These are phyloP conservation scores for Penicillium robsamsonii DNA, from an alignment of 495 filamentous ascomycete species.

Conservation along the genomic window DNA sequence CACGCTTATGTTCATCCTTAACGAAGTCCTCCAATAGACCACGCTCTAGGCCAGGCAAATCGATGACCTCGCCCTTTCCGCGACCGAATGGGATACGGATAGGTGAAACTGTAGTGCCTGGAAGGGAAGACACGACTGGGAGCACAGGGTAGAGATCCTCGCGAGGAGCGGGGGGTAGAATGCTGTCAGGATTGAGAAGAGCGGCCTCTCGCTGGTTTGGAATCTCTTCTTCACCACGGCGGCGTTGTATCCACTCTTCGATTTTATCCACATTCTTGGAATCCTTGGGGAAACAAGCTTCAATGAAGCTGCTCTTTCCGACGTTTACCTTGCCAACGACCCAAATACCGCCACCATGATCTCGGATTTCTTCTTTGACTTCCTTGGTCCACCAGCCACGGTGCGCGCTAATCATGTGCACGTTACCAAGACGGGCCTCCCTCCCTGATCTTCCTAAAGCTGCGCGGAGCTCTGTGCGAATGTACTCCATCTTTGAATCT, in stretches of 20 bases:
- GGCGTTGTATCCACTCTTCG: constrained; percentile 33
- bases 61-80: constrained; percentile 87
- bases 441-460: constrained; percentile 60
- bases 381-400: constrained; percentile 84
- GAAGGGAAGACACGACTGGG: constrained; percentile 79
- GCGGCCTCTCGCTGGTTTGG: constrained; percentile 15
- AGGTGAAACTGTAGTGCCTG: constrained; percentile 91
- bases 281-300: constrained; percentile 81
- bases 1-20: constrained; percentile 54
- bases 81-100: constrained; percentile 86
- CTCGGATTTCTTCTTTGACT: constrained; percentile 78
- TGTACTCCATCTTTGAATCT: constrained; percentile 76
- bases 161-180: constrained; percentile 71
- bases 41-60: constrained; percentile 82
- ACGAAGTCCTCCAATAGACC: constrained; percentile 68
- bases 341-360: constrained; percentile 85
- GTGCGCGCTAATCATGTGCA: constrained; percentile 79
- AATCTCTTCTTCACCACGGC: constrained; percentile 22
- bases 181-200: constrained; percentile 31
- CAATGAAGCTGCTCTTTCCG: constrained; percentile 89
- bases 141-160: constrained; percentile 75
- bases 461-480: constrained; percentile 69
- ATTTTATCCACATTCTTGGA: constrained; percentile 49
- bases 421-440: constrained; percentile 73
- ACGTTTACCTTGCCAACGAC: constrained; percentile 98